Percentiles rank a stretch among this genome's conserved stretches.
phyloP scores from a whole-genome alignment of 257 asterid species.

The Ajuga chamaepitys region DNA sequence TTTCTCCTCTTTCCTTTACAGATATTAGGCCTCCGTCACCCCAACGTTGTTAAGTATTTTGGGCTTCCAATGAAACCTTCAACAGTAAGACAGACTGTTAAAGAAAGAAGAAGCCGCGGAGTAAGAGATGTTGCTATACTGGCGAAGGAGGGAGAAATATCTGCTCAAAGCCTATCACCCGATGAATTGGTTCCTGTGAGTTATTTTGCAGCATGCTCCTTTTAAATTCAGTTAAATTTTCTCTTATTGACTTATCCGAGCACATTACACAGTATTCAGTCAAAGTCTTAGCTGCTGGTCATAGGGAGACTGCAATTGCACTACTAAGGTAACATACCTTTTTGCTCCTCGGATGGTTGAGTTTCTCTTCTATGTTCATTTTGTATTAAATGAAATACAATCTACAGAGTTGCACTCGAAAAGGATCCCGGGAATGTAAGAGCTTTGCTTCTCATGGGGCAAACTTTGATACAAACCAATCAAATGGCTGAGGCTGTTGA shows the following conservation, averaged over 20 bases:
- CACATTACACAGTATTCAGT: constrained; percentile 51
- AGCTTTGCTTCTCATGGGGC: constrained; percentile 78
- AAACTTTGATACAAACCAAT: constrained; percentile 46
- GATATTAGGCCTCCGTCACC: constrained; percentile 65
- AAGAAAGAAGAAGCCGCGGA: constrained; percentile 23
- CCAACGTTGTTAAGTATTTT: constrained; percentile 48
- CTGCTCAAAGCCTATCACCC: constrained; percentile 52
- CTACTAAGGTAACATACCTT: constrained; percentile 43
- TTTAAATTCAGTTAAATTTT: not conserved
- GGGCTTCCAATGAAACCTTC: constrained; percentile 59
- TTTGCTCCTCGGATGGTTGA: constrained; percentile 4
- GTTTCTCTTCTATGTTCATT: constrained; percentile 20
- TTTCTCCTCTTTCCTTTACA: constrained; percentile 29
- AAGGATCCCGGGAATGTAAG: constrained; percentile 72
- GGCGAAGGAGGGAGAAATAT: constrained; percentile 40
- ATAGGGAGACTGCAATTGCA: constrained; percentile 44
- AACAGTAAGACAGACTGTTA: constrained; percentile 22
- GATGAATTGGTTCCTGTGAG: constrained; percentile 65
- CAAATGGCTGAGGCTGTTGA: constrained; percentile 55
- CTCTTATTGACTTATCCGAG: constrained; percentile 9
- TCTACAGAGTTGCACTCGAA: constrained; percentile 77
- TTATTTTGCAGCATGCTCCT: constrained; percentile 13
- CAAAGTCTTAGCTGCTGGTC: constrained; percentile 42
- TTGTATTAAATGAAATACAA: constrained; percentile 23
- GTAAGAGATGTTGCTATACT: constrained; percentile 25